Conservation (phyloP, 208 protist species). For the Acanthamoeba castellanii region DNA sequence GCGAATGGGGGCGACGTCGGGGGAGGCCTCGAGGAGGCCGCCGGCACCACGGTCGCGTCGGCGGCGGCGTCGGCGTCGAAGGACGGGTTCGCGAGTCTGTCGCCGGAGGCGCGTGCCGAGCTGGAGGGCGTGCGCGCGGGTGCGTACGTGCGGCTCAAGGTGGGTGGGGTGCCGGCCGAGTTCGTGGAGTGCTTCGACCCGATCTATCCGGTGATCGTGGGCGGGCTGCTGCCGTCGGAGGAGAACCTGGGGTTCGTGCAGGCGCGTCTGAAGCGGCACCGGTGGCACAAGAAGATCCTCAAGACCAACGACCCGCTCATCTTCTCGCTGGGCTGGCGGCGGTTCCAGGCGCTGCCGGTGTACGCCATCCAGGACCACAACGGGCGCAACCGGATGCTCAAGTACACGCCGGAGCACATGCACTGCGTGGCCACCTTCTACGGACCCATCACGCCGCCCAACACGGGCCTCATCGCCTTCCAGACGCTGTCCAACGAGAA, state of each 20-base stretch:
- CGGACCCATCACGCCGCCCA: conserved; percentile 95
- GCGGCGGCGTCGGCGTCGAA: too few relatives aligned
- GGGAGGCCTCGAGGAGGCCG: too few relatives aligned
- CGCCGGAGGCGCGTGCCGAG: conserved; percentile 42
- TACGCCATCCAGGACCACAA: conserved; percentile 96
- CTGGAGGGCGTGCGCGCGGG: conserved; percentile 76
- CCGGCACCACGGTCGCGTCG: too few relatives aligned
- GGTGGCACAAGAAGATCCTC: conserved; percentile 98
- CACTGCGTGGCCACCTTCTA: conserved; percentile 99
- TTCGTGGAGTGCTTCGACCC: conserved; percentile 95
- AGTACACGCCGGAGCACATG: conserved; percentile 99
- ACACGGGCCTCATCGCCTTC: conserved; percentile 97
- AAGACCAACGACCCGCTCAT: conserved; percentile 99
- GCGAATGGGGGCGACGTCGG: not conserved
- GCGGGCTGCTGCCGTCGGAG: conserved; percentile 96
- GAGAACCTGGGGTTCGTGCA: conserved; percentile 95
- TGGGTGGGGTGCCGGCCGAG: conserved; percentile 96
- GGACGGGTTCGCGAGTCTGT: too few relatives aligned
- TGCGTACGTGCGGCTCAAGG: conserved; percentile 97
- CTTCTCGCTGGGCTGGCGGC: conserved; percentile 99
- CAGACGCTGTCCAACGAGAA: conserved; percentile 87
- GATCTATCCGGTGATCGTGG: conserved; percentile 94
- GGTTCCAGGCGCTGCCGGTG: conserved; percentile 95
- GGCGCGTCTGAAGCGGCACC: conserved; percentile 97
- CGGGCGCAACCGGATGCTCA: conserved; percentile 97